Evolutionary conservation across 257 asterid species (phyloP), one percentile per base, ranked within the genome.

Genomic region (Salvia rosmarinus): DNA sequence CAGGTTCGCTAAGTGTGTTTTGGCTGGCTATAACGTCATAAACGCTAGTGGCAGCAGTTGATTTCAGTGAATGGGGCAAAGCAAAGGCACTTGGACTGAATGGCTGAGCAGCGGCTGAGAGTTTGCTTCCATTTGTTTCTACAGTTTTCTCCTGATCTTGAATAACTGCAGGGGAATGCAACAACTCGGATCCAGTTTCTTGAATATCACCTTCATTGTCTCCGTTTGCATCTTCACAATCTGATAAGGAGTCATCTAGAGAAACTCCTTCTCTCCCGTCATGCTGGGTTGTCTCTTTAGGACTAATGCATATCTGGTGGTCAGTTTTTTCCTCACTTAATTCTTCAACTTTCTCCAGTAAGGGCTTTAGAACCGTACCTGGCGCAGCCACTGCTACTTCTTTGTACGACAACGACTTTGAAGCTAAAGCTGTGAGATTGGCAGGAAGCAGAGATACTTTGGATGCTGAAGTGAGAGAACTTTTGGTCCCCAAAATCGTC

Each of bases 361-460:
- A 79, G 86, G 98, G 96, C 96, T 91, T 95, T 72, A 88, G 91
- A 86, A 95, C 90, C 49, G 96, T 89, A 85, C 99, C 98, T 74
- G 97, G 99, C 51, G 96, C 87, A 40, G 98, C 88, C 75, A 82
- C 90, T 42, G 97, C 98, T 60, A 95, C 99, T 80, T 95, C 97
- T 88, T 91, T 95, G 83, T 95, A 95, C 5, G 99, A 95, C 75
- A 92, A 75, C 4, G 88, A 83, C 83, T 95, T 95, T 23, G 96
- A 88, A 77, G 99, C 89, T 75, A 86, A 80, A 20, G 97, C 84
- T 35, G 92, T 76, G 80, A 84, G 84, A 70, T 82, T 79, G 60
- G 92, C 79, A 62, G 91, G 88, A 73, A 66, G 76, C 19, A 73
- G 77, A 72, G 91, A 71, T 32, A 76, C 84, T 73, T 79, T 86